These are phyloP conservation scores for Circinella umbellata DNA, from an alignment of 371 early-diverging fungal genomes.

Conservation along the genomic window DNA sequence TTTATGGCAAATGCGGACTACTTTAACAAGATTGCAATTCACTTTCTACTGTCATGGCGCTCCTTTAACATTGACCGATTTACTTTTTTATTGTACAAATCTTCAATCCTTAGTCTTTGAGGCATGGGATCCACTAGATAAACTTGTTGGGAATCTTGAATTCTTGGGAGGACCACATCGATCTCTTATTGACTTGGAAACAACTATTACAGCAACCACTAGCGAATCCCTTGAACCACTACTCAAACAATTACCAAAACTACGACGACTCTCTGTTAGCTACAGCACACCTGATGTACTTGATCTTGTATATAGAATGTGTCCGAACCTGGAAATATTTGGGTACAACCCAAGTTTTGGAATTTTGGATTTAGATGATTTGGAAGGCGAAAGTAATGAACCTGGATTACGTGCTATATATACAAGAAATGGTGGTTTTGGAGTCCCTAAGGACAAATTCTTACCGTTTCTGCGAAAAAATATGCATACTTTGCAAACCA, in stretches of 20 bases:
- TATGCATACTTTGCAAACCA: background rate
- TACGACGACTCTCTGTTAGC: background rate
- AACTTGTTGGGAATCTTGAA: background rate
- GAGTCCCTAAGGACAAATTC: background rate
- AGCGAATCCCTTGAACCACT: background rate
- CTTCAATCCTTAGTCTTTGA: background rate
- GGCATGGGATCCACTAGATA: background rate
- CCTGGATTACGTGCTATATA: background rate
- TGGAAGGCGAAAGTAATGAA: background rate
- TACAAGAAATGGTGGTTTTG: background rate
- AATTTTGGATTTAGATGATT: background rate
- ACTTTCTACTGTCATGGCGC: background rate
- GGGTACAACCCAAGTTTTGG: conserved; percentile 1
- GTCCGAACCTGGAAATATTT: background rate
- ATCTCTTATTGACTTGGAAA: background rate
- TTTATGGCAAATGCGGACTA: background rate
- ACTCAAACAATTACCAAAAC: background rate
- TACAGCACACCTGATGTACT: background rate
- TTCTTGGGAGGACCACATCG: background rate
- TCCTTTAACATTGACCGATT: background rate
- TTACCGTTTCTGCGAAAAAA: background rate
- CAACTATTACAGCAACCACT: background rate
- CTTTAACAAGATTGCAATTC: background rate
- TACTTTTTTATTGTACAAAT: background rate
- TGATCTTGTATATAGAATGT: background rate